Evolutionary conservation across 805 yeast genomes (phyloP).

Genomic region (Candida dajiaensis): DNA sequence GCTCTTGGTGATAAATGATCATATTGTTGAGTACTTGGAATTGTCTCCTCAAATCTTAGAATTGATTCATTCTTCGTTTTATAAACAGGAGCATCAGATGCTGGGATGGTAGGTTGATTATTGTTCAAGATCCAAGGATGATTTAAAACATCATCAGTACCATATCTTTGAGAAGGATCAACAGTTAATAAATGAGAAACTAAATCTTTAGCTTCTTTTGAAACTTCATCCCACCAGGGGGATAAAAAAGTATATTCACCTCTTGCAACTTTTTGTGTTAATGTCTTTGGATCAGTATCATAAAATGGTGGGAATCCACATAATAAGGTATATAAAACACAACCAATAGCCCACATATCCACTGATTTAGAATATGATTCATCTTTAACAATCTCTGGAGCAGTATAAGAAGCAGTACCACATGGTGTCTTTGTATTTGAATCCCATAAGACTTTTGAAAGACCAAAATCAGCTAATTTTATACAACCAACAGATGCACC

Average conservation of each 20-base stretch:
- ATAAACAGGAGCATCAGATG: constrained; percentile 38
- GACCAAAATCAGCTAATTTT: constrained; percentile 92
- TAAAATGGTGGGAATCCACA: constrained; percentile 99
- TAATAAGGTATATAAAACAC: constrained; percentile 85
- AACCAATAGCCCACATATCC: constrained; percentile 98
- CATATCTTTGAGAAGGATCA: constrained; percentile 73
- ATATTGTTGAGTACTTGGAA: constrained; percentile 13
- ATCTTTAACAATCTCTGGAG: constrained; percentile 95
- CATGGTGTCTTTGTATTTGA: constrained; percentile 92
- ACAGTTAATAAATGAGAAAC: constrained; percentile 75
- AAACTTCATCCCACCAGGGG: constrained; percentile 91
- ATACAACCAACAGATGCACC: constrained; percentile 90
- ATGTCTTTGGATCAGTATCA: constrained; percentile 66
- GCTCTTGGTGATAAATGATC: constrained; percentile 58
- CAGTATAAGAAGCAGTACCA: constrained; percentile 98
- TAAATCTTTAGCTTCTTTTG: constrained; percentile 82
- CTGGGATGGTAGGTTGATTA: constrained; percentile 32
- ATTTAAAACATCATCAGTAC: constrained; percentile 66
- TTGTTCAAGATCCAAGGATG: constrained; percentile 76
- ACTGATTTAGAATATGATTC: constrained; percentile 90
- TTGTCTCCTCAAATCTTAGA: constrained; percentile 24
- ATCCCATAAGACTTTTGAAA: constrained; percentile 79
- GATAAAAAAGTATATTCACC: constrained; percentile 68
- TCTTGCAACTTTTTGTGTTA: constrained; percentile 60
- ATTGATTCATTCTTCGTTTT: constrained; percentile 16